Evolutionary conservation across 805 yeast genomes (phyloP).

Genomic region (Maudiozyma serrabonitensis): DNA sequence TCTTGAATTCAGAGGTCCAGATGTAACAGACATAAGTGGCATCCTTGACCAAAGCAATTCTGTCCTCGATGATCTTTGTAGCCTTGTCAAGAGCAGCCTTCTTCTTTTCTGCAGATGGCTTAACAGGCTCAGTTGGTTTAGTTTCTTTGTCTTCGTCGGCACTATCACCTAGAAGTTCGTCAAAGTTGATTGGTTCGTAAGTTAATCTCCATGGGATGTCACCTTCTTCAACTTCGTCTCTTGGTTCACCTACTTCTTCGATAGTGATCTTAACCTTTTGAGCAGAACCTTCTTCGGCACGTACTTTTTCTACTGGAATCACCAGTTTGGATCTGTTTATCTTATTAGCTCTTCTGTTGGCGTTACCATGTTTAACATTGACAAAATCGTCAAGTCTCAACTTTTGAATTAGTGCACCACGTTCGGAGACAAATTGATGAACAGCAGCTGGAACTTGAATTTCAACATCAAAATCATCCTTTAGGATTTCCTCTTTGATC

Average conservation of each 20-base stretch:
- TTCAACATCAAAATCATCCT: conserved; percentile 43
- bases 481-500: conserved; percentile 45
- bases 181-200: conserved; percentile 28
- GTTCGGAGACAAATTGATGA: conserved; percentile 55
- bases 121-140: conserved; percentile 31
- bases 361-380: conserved; percentile 50
- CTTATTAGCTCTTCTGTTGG: conserved; percentile 40
- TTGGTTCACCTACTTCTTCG: conserved; percentile 28
- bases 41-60: conserved; percentile 38
- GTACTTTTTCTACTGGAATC: conserved; percentile 39
- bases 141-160: conserved; percentile 41
- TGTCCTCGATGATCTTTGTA: conserved; percentile 34
- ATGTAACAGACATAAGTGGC: conserved; percentile 51
- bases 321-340: conserved; percentile 36
- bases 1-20: conserved; percentile 42
- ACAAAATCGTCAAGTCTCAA: conserved; percentile 45
- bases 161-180: conserved; percentile 18
- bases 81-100: conserved; percentile 35
- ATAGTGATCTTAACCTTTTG: conserved; percentile 40
- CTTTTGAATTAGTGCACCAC: conserved; percentile 52
- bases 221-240: conserved; percentile 19
- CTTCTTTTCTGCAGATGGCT: conserved; percentile 32
- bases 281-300: conserved; percentile 27
- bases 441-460: conserved; percentile 47
- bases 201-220: conserved; percentile 59